These are phyloP conservation scores for Fusarium vanettenii DNA, from an alignment of 2,329 filamentous ascomycete genomes.

Conservation along the genomic window DNA sequence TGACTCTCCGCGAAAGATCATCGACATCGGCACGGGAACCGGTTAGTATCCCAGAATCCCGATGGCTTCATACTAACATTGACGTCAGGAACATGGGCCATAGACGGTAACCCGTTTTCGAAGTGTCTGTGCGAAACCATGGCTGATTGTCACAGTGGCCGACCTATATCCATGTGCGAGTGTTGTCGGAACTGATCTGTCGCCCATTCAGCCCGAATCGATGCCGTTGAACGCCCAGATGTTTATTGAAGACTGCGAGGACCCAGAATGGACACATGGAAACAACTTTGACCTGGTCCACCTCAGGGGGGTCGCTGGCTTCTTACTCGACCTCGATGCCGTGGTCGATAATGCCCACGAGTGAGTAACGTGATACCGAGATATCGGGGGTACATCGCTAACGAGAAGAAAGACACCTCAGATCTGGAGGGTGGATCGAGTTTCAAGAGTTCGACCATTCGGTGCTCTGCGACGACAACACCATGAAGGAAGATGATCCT, in stretches of 20 bases:
- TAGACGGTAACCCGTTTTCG: constrained; percentile 52
- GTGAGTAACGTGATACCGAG: constrained; percentile 36
- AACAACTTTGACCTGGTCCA: constrained; percentile 67
- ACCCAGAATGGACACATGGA: constrained; percentile 67
- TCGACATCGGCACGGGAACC: constrained; percentile 63
- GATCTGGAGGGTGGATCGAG: constrained; percentile 64
- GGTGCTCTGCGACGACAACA: constrained; percentile 57
- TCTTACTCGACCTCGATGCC: constrained; percentile 62
- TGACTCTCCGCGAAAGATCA: constrained; percentile 54
- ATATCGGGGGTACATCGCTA: neutral
- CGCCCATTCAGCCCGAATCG: constrained; percentile 59
- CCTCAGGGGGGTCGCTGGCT: constrained; percentile 61
- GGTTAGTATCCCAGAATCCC: constrained; percentile 44
- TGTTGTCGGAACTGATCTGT: constrained; percentile 56
- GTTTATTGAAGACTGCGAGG: constrained; percentile 69
- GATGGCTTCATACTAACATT: constrained; percentile 10
- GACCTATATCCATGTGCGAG: constrained; percentile 55
- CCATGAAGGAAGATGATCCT: constrained; percentile 55
- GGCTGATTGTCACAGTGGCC: constrained; percentile 47
- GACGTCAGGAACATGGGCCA: constrained; percentile 61
- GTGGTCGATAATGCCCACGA: constrained; percentile 56
- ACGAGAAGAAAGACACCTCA: constrained; percentile 50
- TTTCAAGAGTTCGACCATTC: constrained; percentile 58
- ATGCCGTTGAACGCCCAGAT: constrained; percentile 72
- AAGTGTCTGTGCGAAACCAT: neutral